Conservation (phyloP, 225 moss, liverwort and hornwort species). For the Pseudisothecium myosuroides region DNA sequence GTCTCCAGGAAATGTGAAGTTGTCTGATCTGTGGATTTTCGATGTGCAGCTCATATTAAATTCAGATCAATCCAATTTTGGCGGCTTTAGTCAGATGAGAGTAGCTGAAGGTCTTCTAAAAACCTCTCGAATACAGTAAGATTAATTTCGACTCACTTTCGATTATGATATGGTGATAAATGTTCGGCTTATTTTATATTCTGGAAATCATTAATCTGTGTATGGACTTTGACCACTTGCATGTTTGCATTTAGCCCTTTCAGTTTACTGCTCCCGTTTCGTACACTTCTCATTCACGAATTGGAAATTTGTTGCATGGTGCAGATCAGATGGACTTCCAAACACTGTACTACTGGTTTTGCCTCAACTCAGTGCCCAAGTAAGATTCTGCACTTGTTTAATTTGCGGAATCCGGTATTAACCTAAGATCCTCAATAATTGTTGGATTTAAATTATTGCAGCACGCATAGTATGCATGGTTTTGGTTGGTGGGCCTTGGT, state of each 20-base stretch:
- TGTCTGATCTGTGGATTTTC: background rate
- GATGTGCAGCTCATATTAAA: slow-evolving; percentile 65
- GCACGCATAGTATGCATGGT: background rate
- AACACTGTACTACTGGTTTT: slow-evolving; percentile 41
- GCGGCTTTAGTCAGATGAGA: slow-evolving; percentile 50
- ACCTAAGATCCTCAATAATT: background rate
- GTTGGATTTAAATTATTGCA: background rate
- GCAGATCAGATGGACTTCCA: slow-evolving; percentile 62
- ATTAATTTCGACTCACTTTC: background rate
- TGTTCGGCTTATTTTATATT: background rate
- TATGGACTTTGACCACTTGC: background rate
- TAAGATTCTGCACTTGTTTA: slow-evolving; percentile 1
- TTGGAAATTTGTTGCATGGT: background rate
- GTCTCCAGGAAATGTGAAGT: background rate
- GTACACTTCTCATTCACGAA: background rate
- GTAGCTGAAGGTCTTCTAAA: slow-evolving; percentile 12
- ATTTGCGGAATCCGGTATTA: background rate
- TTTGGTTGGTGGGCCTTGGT: background rate
- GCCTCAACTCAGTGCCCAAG: slow-evolving; percentile 75
- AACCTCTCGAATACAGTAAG: slow-evolving; percentile 52
- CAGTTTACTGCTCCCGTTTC: background rate
- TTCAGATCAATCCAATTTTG: slow-evolving; percentile 69
- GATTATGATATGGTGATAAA: background rate
- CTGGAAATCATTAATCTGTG: background rate
- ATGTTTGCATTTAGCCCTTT: background rate